These are phyloP conservation scores for Middelhovenomyces tepae DNA, from an alignment of 805 yeast species.

Conservation along the genomic window DNA sequence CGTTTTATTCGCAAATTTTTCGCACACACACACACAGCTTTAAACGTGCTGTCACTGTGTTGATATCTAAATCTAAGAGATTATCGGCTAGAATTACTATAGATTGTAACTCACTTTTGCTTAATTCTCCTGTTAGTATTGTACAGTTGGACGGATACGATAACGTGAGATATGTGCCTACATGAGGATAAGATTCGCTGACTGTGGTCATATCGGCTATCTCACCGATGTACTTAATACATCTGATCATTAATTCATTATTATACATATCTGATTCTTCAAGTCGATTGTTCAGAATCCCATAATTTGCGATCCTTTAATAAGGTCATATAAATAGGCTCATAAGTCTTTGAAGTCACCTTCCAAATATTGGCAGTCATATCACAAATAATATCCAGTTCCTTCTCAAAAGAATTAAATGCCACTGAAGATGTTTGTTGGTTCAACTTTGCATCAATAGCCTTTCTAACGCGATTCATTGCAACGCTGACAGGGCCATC, in stretches of 20 bases:
- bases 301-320: slow-evolving; percentile 2
- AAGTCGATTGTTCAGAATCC: slow-evolving; percentile 1
- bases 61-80: no score
- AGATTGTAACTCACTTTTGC: no score
- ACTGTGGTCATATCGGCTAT: not conserved
- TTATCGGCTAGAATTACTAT: no score
- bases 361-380: slow-evolving; percentile 13
- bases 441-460: slow-evolving; percentile 10
- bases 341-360: slow-evolving; percentile 12
- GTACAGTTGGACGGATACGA: no score
- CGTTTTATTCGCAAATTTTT: no score
- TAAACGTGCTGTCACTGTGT: no score
- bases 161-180: no score
- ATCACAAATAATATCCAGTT: slow-evolving; percentile 11
- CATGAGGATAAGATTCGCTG: no score
- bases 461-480: slow-evolving; percentile 11
- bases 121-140: no score
- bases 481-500: slow-evolving; percentile 14
- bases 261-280: not conserved
- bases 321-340: slow-evolving; percentile 15
- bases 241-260: not conserved
- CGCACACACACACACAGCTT: no score
- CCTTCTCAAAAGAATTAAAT: slow-evolving; percentile 13
- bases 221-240: not conserved
- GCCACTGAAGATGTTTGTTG: no score